phyloP scores from a whole-genome alignment of 148 eudicot species.

The Salicornia ramosissima region DNA sequence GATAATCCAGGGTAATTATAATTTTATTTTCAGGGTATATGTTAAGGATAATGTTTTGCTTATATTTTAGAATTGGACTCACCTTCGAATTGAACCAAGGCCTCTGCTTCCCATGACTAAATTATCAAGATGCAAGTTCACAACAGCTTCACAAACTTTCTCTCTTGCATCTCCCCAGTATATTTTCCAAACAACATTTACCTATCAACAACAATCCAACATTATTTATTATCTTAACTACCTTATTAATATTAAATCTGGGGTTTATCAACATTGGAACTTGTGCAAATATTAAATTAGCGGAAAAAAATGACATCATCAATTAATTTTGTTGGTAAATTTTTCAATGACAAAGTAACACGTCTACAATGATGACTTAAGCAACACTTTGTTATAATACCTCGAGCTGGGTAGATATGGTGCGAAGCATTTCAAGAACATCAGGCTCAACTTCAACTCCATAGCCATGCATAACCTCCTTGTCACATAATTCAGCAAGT shows the following conservation, averaged over 20 bases:
- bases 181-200: slow-evolving; percentile 30
- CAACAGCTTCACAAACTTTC: slow-evolving; percentile 42
- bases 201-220: slow-evolving; percentile 20
- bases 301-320: too few relatives aligned
- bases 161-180: slow-evolving; percentile 54
- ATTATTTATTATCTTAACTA: too few relatives aligned
- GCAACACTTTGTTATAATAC: slow-evolving; percentile 14
- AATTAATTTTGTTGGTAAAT: too few relatives aligned
- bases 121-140: slow-evolving; percentile 25
- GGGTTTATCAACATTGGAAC: too few relatives aligned
- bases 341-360: too few relatives aligned
- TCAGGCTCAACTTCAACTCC: slow-evolving; percentile 40
- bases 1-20: too few relatives aligned
- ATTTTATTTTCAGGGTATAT: too few relatives aligned
- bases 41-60: too few relatives aligned
- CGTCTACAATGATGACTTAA: too few relatives aligned
- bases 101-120: slow-evolving; percentile 54
- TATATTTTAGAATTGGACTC: too few relatives aligned
- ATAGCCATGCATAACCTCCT: slow-evolving; percentile 32
- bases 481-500: slow-evolving; percentile 23
- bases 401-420: slow-evolving; percentile 24
- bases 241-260: too few relatives aligned
- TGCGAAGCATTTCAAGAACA: slow-evolving; percentile 31
- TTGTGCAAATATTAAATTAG: too few relatives aligned
- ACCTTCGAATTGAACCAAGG: slow-evolving; percentile 44